These are phyloP conservation scores for Athelia psychrophila DNA, from an alignment of 1,284 basidiomycete species.

Conservation along the genomic window DNA sequence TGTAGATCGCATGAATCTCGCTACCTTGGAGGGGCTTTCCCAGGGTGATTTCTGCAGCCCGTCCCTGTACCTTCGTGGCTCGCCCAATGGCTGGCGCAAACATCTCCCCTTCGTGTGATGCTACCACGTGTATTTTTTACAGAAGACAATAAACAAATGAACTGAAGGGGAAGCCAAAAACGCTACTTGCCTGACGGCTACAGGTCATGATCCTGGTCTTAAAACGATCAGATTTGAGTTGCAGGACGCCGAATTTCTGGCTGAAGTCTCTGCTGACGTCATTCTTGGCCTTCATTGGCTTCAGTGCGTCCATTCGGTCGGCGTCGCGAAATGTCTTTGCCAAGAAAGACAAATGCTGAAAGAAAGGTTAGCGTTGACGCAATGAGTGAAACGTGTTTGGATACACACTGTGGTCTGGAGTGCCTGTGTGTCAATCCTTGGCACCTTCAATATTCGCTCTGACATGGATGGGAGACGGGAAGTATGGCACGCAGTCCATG, in stretches of 20 bases:
- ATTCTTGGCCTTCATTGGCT: conserved; percentile 37
- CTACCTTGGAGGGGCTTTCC: background rate
- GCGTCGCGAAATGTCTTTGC: conserved; percentile 38
- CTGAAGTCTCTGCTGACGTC: conserved; percentile 33
- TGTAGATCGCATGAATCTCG: conserved; percentile 15
- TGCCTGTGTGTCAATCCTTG: conserved; percentile 39
- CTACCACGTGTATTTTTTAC: background rate
- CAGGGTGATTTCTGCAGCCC: background rate
- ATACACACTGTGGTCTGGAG: conserved; percentile 31
- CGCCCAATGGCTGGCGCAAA: background rate
- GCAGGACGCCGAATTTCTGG: conserved; percentile 21
- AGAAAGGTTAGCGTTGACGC: background rate
- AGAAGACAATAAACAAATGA: background rate
- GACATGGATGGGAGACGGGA: conserved; percentile 18
- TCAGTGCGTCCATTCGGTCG: conserved; percentile 32
- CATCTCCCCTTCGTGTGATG: background rate
- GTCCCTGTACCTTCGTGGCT: background rate
- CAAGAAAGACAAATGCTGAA: conserved; percentile 32
- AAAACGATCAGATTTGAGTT: conserved; percentile 37
- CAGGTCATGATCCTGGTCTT: conserved; percentile 34
- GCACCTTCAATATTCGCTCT: conserved; percentile 20
- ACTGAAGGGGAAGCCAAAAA: background rate
- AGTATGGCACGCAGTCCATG: conserved; percentile 38
- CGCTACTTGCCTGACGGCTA: conserved; percentile 28
- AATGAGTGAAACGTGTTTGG: background rate